A percentile compares a stretch with the other conserved stretches of the same genome.
Evolutionary conservation across 257 asterid genomes (phyloP).

Genomic region (Ilex aquifolium): DNA sequence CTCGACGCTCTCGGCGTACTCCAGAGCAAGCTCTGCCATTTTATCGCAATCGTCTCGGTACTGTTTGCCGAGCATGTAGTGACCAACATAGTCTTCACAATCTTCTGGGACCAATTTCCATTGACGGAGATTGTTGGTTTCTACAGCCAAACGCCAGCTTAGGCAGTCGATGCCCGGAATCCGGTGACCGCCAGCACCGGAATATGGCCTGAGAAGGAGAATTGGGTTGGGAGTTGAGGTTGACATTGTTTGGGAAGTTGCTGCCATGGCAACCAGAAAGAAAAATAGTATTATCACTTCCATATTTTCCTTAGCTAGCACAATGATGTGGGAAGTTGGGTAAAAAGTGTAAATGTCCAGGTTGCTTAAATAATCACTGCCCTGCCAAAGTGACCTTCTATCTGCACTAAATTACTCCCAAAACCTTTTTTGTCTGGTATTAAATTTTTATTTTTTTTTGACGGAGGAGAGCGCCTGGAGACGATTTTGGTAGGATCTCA

Average conservation of each 20-base stretch:
- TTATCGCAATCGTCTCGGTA: conserved; percentile 43
- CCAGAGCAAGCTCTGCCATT: conserved; percentile 41
- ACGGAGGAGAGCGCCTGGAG: too few species aligned
- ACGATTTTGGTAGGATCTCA: too few species aligned
- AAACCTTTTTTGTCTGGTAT: too few species aligned
- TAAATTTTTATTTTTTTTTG: too few species aligned
- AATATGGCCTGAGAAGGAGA: conserved; percentile 37
- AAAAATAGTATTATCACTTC: not conserved
- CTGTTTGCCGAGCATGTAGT: conserved; percentile 63
- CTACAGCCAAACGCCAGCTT: conserved; percentile 77
- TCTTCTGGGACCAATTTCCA: conserved; percentile 43
- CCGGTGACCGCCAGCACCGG: conserved; percentile 26
- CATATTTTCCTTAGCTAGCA: conserved; percentile 4
- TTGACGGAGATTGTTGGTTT: conserved; percentile 41
- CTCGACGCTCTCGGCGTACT: conserved; percentile 27
- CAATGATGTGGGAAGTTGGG: too few species aligned
- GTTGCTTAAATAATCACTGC: too few species aligned
- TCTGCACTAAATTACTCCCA: too few species aligned
- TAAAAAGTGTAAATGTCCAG: too few species aligned
- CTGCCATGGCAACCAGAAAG: conserved; percentile 5
- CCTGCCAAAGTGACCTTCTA: too few species aligned
- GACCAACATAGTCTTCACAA: conserved; percentile 51
- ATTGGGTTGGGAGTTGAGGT: conserved; percentile 10
- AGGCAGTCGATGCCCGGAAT: conserved; percentile 43
- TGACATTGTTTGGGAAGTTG: conserved; percentile 10